Base-by-base conservation (phyloP, 2,329 filamentous ascomycete genomes). In the Leptodontidium sp. region DNA sequence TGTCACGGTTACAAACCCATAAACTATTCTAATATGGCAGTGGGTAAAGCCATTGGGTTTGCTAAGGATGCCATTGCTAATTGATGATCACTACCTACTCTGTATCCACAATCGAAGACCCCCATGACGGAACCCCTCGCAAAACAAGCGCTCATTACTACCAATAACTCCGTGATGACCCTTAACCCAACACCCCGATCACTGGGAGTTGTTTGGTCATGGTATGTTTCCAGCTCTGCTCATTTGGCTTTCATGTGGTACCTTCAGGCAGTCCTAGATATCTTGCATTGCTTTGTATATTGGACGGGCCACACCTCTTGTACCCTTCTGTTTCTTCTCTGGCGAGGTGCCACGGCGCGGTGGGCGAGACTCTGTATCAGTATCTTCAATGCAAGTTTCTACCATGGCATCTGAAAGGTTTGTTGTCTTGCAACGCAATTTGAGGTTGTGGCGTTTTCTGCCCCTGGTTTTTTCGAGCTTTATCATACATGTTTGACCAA, bases 271-370 rank as follows among this genome's bases (percentile, higher is more conserved):
- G 2, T 9, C 15, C 26, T 52, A 11, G 49, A 29, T 4, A 26
- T 15, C 24, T 6, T 24, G 3, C 14, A 4, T 14, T 52, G 15
- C 50, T 32, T n/a, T 53, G 50, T 53, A 9, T 32, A 53, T 12
- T 32, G 50, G 50, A 40, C 4, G n/a, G 1, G 38, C 35, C 11
- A 43, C 38, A 24, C 55, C 55, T 15, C 38, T 40, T 4, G 38
- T 43, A 2, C 55, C 55, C 21, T 17, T 59, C 38, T 45, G 55
- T 45, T 59, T 59, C 38, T 59, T 59, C 14, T 24, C 55, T 15
- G 55, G 55, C 26, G 55, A 59, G 1, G 2, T 6, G 11, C 35
- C n/a, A 11, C n/a, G n/a, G n/a, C 1, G n/a, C 9, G 8, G n/a
- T 21, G 9, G n/a, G 47, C 9, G 5, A 26, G 17, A 50, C n/a